Base-by-base conservation (phyloP, 2,329 filamentous ascomycete species). In the Coleophoma crateriformis region DNA sequence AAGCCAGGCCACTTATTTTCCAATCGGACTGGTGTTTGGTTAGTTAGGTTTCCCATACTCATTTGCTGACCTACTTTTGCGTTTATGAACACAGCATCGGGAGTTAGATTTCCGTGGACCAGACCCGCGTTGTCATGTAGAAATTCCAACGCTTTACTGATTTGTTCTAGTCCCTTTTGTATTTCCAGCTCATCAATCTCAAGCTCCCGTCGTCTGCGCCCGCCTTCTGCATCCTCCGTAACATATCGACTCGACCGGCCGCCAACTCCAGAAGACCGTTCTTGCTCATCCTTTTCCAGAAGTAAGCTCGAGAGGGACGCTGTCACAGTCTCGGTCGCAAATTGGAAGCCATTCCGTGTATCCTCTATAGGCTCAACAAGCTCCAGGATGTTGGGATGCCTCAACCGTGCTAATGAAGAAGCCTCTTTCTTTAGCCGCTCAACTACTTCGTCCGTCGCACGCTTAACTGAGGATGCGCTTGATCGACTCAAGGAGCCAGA, bases 171-270 rank as follows among this genome's bases (percentile, higher is more conserved):
- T 0, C 94, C 94, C 69, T 99, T 99, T 67, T 99, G 94, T 60
- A 97, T 95, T 69, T 99, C 94, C 51, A 99, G 74, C 70, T 97
- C 94, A 64, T 99, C 94, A 54, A 99, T 89, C 66, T 97, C 92
- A 13, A 96, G 69, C 63, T 97, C 91, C 59, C 88, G 79, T 60
- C 89, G 76, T 59, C 84, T 79, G 56, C 82, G 77, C 45, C 81
- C 82, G 34, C 88, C 88, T 58, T 91, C 85, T 1, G 84, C 75
- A 58, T 90, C 87, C 62, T 94, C 89, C 2, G 88, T 84, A 48
- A 94, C 85, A 69, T 85, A 94, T 58, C 89, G 84, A 66, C 88
- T 90, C 4, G 83, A 76, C 52, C 89, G 77, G 11, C 87, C 84
- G 38, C 85, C 82, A 0, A 81, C 76, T 7, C 87, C 83, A 35